Evolutionary conservation across 805 yeast genomes (phyloP).

Genomic region (Metschnikowia proteae): DNA sequence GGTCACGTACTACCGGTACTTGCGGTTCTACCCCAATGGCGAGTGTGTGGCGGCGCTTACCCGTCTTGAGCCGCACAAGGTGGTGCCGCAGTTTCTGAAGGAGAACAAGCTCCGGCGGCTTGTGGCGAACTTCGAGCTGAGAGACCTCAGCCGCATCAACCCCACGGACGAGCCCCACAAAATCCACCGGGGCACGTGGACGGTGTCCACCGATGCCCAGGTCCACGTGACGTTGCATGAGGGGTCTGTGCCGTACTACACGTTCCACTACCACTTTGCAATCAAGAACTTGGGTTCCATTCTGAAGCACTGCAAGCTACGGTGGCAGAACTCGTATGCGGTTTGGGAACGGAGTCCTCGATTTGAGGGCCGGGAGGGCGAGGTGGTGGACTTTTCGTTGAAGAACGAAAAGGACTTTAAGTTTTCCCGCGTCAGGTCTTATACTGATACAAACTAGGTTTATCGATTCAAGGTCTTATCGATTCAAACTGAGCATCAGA

Average conservation of each 20-base stretch:
- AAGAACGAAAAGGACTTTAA: constrained; percentile 75
- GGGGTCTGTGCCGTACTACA: constrained; percentile 59
- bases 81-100: constrained; percentile 55
- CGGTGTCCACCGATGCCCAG: constrained; percentile 49
- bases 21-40: constrained; percentile 79
- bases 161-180: constrained; percentile 26
- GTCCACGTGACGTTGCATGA: constrained; percentile 46
- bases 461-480: too few species aligned
- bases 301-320: constrained; percentile 62
- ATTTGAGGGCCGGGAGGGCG: constrained; percentile 48
- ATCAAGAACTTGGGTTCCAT: constrained; percentile 56
- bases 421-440: constrained; percentile 61
- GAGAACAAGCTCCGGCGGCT: constrained; percentile 19
- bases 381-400: constrained; percentile 47
- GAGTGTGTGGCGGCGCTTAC: constrained; percentile 65
- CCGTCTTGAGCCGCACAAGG: constrained; percentile 62
- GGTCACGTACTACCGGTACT: constrained; percentile 83
- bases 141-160: constrained; percentile 13
- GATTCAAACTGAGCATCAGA: too few species aligned
- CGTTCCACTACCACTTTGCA: constrained; percentile 59
- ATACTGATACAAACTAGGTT: constrained; percentile 15
- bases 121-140: constrained; percentile 16
- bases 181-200: constrained; percentile 54
- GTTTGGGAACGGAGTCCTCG: constrained; percentile 38
- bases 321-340: constrained; percentile 66